Evolutionary conservation across 768 basidiomycete species (phyloP).

Genomic region (Suillus clintonianus): DNA sequence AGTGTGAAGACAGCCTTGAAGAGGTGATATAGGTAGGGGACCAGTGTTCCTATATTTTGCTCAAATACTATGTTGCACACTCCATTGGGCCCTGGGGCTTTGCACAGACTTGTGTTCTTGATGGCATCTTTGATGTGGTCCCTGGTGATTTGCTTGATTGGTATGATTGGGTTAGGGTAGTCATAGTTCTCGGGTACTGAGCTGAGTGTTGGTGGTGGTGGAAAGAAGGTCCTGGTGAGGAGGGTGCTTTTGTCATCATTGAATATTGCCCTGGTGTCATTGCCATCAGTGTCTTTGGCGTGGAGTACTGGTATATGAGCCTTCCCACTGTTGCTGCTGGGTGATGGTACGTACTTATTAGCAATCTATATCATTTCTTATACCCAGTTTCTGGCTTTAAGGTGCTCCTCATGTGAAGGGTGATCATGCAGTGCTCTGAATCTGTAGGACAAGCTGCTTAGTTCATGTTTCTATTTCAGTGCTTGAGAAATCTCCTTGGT

Average conservation of each 20-base stretch:
- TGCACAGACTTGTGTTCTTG: conserved; percentile 10
- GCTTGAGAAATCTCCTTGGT: not conserved
- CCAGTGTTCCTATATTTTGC: conserved; percentile 11
- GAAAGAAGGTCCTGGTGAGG: conserved; percentile 28
- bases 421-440: conserved; percentile 8
- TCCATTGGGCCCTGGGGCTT: conserved; percentile 22
- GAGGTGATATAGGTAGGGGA: conserved; percentile 3
- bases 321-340: not conserved
- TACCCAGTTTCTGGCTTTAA: not conserved
- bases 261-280: not conserved
- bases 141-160: conserved; percentile 8
- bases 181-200: too few relatives aligned
- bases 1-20: conserved; percentile 16
- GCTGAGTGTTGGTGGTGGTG: too few relatives aligned
- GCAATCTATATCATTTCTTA: conserved; percentile 11
- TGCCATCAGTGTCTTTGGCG: not conserved
- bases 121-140: conserved; percentile 14
- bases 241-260: conserved; percentile 23
- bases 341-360: conserved; percentile 6
- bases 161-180: not conserved
- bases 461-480: not conserved
- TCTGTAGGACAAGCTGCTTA: not conserved
- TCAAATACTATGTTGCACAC: conserved; percentile 24
- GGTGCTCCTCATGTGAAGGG: conserved; percentile 12
- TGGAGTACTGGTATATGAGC: conserved; percentile 10